Evolutionary conservation across 1,139 yeast species (phyloP), one percentile per base, ranked within the genome.

Genomic region (Taphrina communis): DNA sequence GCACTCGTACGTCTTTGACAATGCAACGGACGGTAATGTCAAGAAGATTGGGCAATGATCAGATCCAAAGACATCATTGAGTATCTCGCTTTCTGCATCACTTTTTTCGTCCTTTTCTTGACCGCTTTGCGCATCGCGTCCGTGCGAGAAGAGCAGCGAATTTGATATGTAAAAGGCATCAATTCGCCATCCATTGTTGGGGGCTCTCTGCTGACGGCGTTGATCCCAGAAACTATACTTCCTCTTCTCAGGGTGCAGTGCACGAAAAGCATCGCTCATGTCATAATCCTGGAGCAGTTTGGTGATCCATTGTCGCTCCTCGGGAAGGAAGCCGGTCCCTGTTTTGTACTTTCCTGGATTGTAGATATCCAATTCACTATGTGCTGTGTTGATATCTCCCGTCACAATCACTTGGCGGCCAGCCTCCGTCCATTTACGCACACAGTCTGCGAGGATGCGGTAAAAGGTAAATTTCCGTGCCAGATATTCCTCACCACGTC

Each of bases 161-260:
- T 58, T 48, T 9, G 68, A 57, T 19, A 57, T 53, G 52, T 65
- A 65, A 50, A 65, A 65, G 31, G 65, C 68, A 35, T 65, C 68
- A 11, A 65, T 65, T 5, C 68, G 63, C 68, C 68, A 65, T 42
- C 68, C 68, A 42, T 65, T 31, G 44, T 65, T 65, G 5, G 44
- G 39, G 17, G 63, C 42, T 21, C 68, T 52, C 39, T 56, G 51
- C n/a, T 58, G 50, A 35, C 68, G 68, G 21, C 50, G 51, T 44
- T 65, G 68, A 46, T 65, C 68, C 68, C 68, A 65, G 46, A 65
- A 65, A n/a, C 63, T 56, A 36, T 65, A 65, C 42, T 57, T 58
- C 17, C 68, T 48, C 44, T 31, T 21, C 6, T 65, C 58, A 14
- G 68, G 68, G 50, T 65, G 17, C 17, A 57, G 19, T 6, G 56